A percentile compares a stretch with the other conserved stretches of the same genome.
These are phyloP conservation scores for Arthrobotrys iridis DNA, from an alignment of 2,329 filamentous ascomycete species.

Conservation along the genomic window DNA sequence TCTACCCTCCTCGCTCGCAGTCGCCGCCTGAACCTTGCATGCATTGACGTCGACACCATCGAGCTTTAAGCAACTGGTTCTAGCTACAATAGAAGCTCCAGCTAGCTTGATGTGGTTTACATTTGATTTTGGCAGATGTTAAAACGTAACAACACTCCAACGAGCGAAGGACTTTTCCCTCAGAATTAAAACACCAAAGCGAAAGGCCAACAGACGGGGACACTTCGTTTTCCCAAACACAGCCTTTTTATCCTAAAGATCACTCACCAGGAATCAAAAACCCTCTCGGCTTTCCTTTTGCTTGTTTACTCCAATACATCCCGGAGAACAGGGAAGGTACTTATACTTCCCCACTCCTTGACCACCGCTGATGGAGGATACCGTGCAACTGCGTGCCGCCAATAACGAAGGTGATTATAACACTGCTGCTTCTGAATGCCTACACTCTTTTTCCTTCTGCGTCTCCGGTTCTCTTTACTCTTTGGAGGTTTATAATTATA, in stretches of 20 bases:
- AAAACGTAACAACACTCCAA: conserved; percentile 21
- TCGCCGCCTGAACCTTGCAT: background rate
- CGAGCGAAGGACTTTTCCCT: background rate
- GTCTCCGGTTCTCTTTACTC: conserved; percentile 40
- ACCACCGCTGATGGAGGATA: conserved; percentile 45
- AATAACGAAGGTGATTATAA: conserved; percentile 50
- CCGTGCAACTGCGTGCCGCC: conserved; percentile 29
- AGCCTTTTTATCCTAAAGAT: conserved; percentile 12
- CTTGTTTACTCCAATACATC: conserved; percentile 9
- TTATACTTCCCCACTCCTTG: background rate
- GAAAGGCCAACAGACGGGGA: background rate
- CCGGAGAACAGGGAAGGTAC: conserved; percentile 24
- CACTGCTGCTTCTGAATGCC: too few relatives aligned
- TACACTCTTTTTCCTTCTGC: too few relatives aligned
- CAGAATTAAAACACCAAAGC: background rate
- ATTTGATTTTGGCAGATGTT: conserved; percentile 9
- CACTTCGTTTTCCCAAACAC: too few relatives aligned
- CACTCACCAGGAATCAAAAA: conserved; percentile 15
- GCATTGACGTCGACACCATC: conserved; percentile 6
- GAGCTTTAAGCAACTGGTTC: background rate
- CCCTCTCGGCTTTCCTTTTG: background rate
- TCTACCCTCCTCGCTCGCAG: too few relatives aligned
- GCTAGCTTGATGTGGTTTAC: background rate
- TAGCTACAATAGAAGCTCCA: too few relatives aligned
- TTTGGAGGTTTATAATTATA: conserved; percentile 50